Evolutionary conservation across 1,284 basidiomycete genomes (phyloP).

Genomic region (Cystobasidium pallidum): DNA sequence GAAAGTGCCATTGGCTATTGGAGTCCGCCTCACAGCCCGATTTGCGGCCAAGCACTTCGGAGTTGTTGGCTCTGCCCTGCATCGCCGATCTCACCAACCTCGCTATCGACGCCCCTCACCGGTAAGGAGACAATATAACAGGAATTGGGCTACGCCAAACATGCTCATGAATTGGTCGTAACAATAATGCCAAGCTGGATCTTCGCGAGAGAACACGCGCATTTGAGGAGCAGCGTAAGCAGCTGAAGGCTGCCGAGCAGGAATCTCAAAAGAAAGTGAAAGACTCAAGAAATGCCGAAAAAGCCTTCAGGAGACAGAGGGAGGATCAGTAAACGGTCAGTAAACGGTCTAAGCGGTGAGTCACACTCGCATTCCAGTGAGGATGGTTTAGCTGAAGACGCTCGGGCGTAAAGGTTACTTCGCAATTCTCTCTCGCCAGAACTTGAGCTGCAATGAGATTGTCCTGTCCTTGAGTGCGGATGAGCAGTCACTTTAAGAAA

Average conservation of each 20-base stretch:
- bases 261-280: conserved; percentile 7
- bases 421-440: conserved; percentile 14
- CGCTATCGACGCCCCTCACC: background rate
- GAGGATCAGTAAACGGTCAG: conserved; percentile 15
- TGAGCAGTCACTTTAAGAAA: no score
- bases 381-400: background rate
- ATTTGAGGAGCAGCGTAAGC: background rate
- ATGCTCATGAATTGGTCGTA: background rate
- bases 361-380: conserved; percentile 1
- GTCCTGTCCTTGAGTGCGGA: no score
- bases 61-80: conserved; percentile 1
- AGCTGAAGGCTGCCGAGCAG: conserved; percentile 1
- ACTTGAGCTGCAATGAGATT: no score
- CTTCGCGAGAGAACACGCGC: conserved; percentile 1
- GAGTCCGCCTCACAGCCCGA: conserved; percentile 1
- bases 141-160: no score
- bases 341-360: conserved; percentile 7
- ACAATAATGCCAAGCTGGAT: background rate
- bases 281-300: conserved; percentile 7
- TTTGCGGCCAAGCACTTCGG: background rate
- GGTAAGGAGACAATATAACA: no score
- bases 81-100: background rate
- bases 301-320: conserved; percentile 10
- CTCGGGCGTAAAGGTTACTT: conserved; percentile 3
- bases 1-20: background rate